Conservation (phyloP, 2,329 filamentous ascomycete species). For the Hymenoscyphus linearis region DNA sequence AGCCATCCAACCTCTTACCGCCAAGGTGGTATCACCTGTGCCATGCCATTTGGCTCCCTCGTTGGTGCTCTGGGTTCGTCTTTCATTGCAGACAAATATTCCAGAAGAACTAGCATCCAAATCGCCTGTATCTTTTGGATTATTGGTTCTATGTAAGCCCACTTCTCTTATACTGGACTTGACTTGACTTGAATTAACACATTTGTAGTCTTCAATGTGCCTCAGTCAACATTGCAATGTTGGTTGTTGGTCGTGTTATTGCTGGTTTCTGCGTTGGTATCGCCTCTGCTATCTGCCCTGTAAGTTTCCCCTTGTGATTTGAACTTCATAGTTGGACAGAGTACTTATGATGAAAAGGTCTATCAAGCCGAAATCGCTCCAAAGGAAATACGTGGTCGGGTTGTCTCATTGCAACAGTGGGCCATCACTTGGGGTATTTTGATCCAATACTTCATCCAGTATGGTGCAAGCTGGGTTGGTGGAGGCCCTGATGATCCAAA, state of each 20-base stretch:
- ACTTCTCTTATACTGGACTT: background rate
- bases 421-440: conserved; percentile 67
- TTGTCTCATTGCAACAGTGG: conserved; percentile 64
- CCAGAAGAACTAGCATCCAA: conserved; percentile 41
- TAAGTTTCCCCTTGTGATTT: background rate
- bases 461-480: conserved; percentile 52
- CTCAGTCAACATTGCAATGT: conserved; percentile 61
- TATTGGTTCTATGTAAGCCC: conserved; percentile 34
- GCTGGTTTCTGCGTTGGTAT: conserved; percentile 72
- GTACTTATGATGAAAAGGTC: conserved; percentile 33
- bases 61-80: conserved; percentile 53
- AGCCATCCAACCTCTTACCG: conserved; percentile 51
- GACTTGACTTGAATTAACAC: background rate
- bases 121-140: conserved; percentile 46
- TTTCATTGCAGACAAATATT: conserved; percentile 49
- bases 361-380: conserved; percentile 63
- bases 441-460: conserved; percentile 63
- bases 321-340: background rate
- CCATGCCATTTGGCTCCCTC: conserved; percentile 70
- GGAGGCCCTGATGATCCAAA: conserved; percentile 45
- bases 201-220: conserved; percentile 49
- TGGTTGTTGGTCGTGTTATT: conserved; percentile 65
- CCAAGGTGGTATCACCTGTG: conserved; percentile 66
- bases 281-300: conserved; percentile 58
- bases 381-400: conserved; percentile 51